These are phyloP conservation scores for Tritrichomonas musculus DNA, from an alignment of 208 protist species.

Conservation along the genomic window DNA sequence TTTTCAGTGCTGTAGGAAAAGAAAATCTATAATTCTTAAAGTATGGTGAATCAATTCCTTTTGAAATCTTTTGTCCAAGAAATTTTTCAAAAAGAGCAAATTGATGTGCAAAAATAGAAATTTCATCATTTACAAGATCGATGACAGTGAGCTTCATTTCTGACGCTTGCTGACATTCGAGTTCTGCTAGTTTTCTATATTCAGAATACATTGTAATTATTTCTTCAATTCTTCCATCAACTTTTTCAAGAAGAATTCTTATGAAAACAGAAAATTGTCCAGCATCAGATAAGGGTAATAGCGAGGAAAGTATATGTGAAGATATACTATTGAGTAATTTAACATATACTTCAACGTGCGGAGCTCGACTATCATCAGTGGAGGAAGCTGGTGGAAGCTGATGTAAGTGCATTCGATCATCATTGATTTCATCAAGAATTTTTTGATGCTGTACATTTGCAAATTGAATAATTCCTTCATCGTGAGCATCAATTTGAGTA, in stretches of 20 bases:
- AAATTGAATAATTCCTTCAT: neutral
- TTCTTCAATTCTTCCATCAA: neutral
- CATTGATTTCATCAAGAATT: neutral
- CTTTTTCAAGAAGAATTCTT: neutral
- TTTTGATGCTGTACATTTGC: neutral
- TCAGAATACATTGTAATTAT: neutral
- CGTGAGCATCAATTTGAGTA: neutral
- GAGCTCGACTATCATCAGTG: neutral
- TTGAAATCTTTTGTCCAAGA: neutral
- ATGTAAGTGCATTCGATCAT: neutral
- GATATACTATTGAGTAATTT: neutral
- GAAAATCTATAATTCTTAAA: neutral
- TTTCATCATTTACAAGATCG: neutral
- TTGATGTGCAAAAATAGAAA: slow-evolving; percentile 8
- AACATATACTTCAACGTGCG: neutral
- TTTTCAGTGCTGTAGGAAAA: neutral
- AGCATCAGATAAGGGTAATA: neutral
- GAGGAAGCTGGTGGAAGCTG: neutral
- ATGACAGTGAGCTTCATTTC: neutral
- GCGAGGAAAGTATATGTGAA: neutral
- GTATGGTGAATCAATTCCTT: neutral
- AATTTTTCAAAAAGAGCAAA: neutral
- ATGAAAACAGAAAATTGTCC: slow-evolving; percentile 1
- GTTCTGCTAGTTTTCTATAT: neutral
- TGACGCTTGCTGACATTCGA: neutral